phyloP scores from a whole-genome alignment of 2,329 filamentous ascomycete genomes.

The Colletotrichum salicis region DNA sequence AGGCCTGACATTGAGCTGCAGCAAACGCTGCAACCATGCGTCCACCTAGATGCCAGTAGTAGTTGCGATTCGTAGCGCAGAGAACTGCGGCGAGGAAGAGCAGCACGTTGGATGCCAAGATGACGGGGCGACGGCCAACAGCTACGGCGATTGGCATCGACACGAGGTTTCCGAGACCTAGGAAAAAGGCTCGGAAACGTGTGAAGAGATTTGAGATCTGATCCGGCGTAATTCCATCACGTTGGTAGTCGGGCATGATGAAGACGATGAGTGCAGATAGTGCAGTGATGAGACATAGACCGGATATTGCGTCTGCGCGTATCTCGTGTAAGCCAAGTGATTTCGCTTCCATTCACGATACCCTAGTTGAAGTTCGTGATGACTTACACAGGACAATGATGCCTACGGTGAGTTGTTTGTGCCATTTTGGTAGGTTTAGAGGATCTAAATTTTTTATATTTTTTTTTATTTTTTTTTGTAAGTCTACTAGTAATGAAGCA shows the following conservation, averaged over 20 bases:
- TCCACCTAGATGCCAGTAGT: conserved; percentile 28
- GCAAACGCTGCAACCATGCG: conserved; percentile 23
- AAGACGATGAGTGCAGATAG: conserved; percentile 35
- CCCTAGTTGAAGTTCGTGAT: neutral
- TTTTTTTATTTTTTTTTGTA: neutral
- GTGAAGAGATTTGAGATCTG: conserved; percentile 42
- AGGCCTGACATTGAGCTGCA: conserved; percentile 20
- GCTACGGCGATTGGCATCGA: conserved; percentile 48
- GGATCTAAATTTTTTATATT: conserved; percentile 37
- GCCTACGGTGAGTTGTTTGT: conserved; percentile 38
- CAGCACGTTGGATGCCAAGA: conserved; percentile 42
- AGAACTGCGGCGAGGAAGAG: conserved; percentile 41
- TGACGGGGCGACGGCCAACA: conserved; percentile 46
- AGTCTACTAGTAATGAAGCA: neutral
- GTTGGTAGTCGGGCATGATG: conserved; percentile 38
- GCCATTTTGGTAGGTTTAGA: conserved; percentile 41
- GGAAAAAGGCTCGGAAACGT: conserved; percentile 44
- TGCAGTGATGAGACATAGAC: conserved; percentile 36
- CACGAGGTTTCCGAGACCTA: conserved; percentile 43
- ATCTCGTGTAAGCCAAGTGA: conserved; percentile 1
- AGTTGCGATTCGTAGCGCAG: conserved; percentile 27
- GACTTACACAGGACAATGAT: conserved; percentile 35
- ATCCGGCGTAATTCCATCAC: conserved; percentile 28
- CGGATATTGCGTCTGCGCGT: conserved; percentile 21
- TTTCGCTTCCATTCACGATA: neutral